Conservation (phyloP, 208 protist genomes). For the Trypanosoma avium region DNA sequence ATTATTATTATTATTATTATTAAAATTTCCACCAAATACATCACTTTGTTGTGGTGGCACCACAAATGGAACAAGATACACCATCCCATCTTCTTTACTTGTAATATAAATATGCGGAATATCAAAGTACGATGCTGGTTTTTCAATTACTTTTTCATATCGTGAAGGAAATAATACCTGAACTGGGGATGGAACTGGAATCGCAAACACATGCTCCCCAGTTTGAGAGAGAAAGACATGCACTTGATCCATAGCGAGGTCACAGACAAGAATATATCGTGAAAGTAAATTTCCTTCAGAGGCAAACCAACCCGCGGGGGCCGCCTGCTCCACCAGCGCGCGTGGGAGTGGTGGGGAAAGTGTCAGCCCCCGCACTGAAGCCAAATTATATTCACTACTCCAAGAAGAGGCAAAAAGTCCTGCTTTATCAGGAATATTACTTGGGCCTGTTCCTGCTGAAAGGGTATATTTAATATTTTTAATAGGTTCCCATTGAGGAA, state of each 20-base stretch:
- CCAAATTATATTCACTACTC: slow-evolving; percentile 66
- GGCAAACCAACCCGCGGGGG: slow-evolving; percentile 48
- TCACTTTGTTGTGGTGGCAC: neutral
- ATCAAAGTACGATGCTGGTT: slow-evolving; percentile 36
- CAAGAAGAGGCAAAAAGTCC: slow-evolving; percentile 82
- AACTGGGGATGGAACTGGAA: slow-evolving; percentile 77
- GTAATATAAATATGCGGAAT: slow-evolving; percentile 85
- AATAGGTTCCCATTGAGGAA: slow-evolving; percentile 40
- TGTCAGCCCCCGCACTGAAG: slow-evolving; percentile 77
- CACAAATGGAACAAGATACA: slow-evolving; percentile 74
- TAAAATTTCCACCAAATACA: slow-evolving; percentile 6
- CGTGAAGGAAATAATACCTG: slow-evolving; percentile 79
- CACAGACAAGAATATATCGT: slow-evolving; percentile 82
- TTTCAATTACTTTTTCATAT: slow-evolving; percentile 25
- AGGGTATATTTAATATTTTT: slow-evolving; percentile 46
- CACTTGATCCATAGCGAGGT: slow-evolving; percentile 60
- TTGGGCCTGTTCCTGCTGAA: slow-evolving; percentile 12
- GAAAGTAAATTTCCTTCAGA: slow-evolving; percentile 32
- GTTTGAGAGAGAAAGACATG: slow-evolving; percentile 77
- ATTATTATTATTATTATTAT: neutral
- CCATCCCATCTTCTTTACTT: slow-evolving; percentile 84
- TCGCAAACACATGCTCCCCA: slow-evolving; percentile 67
- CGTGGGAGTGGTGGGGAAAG: slow-evolving; percentile 76
- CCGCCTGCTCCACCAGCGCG: slow-evolving; percentile 60
- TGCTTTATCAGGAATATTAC: slow-evolving; percentile 34